A percentile compares a stretch with the other conserved stretches of the same genome.
Conservation (phyloP, 192 early-diverging fungal species). For the Coemansia sp. region DNA sequence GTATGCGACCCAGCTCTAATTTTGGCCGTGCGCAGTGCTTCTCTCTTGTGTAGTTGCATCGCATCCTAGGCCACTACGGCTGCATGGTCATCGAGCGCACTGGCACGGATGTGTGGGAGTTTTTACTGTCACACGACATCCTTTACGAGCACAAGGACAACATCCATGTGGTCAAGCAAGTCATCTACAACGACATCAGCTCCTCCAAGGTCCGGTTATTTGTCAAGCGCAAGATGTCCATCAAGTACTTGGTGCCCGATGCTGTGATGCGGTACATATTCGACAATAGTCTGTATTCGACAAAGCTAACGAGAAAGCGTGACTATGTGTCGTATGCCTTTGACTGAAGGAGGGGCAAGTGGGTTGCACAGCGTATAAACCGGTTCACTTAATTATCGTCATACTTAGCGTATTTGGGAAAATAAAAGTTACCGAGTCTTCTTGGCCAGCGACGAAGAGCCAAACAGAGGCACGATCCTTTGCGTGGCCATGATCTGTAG, state of each 20-base stretch:
- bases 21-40: background rate
- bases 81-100: conserved; percentile 96
- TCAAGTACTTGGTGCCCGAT: conserved; percentile 93
- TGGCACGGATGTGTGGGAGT: conserved; percentile 92
- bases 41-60: conserved; percentile 65
- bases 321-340: conserved; percentile 58
- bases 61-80: conserved; percentile 89
- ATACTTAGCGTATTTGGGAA: background rate
- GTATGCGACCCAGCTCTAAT: background rate
- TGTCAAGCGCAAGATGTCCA: conserved; percentile 91
- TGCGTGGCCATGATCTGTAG: conserved; percentile 46
- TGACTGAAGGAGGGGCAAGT: conserved; percentile 26
- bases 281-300: conserved; percentile 74
- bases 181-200: conserved; percentile 97
- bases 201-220: conserved; percentile 97
- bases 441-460: background rate
- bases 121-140: conserved; percentile 88
- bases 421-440: background rate
- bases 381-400: background rate
- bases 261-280: conserved; percentile 91
- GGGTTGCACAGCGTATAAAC: background rate
- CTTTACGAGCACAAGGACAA: conserved; percentile 88
- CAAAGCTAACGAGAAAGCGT: conserved; percentile 56
- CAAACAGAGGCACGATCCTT: conserved; percentile 30
- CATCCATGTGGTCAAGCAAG: conserved; percentile 92